Base-by-base conservation (phyloP, 1,284 basidiomycete genomes). In the Cutaneotrichosporon cutaneum region DNA sequence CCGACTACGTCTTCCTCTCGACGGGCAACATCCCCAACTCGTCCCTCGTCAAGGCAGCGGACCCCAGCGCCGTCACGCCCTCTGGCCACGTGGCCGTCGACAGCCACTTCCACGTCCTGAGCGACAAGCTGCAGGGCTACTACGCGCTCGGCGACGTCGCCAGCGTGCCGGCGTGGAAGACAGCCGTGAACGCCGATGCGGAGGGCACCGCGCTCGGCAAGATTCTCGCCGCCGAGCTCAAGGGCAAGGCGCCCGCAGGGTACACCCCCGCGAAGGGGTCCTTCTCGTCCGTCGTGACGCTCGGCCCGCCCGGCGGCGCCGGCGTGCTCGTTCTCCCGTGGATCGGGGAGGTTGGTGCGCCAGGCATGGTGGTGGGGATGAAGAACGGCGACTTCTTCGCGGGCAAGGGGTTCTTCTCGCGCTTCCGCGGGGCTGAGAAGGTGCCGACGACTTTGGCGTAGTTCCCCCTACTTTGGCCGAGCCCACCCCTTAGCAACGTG, bases 1-100 rank as follows among this genome's bases (percentile, higher is more conserved):
- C 81, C 58, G 81, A 82, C 68, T 83, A 72, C 64, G 68, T 82
- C 39, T 75, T 82, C 55, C 45, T 81, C 54, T 75, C 77, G 10
- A 71, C 72, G 16, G 82, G 82, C 14, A 81, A 79, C 68, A 69
- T 64, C 30, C 75, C 81, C n/a, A 79, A 81, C 63, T 72, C 77
- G 1, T 53, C 52, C 5, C 62, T 82, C 54, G 69, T 82, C 14
- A 45, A 62, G 10, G 56, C 66, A 0, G 70, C 65, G 51, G 76
- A 82, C 65, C 52, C 72, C 0, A 24, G 58, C 14, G 75, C 80
- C n/a, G 27, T 81, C 30, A 74, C 53, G 36, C 59, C 7, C 58
- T 63, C 35, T 65, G 74, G 50, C 70, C 82, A 67, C 51, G 32
- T 66, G 14, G 68, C 66, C 24, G 81, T 82, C 47, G 70, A 79